Evolutionary conservation across 1,284 basidiomycete species (phyloP), one percentile per base, ranked within the genome.

Genomic region (Cystobasidium sp.): DNA sequence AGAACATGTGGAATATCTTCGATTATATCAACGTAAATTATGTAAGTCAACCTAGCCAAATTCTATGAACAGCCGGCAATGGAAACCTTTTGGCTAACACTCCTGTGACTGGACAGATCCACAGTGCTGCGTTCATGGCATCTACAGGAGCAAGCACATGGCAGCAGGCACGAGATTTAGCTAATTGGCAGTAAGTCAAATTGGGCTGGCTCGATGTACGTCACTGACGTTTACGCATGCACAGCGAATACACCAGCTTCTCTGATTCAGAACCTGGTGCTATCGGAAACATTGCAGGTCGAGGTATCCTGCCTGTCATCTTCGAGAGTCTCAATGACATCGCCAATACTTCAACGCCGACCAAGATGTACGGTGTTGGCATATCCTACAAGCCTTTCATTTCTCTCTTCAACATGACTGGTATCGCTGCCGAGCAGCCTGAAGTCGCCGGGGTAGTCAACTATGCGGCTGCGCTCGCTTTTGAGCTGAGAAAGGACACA

Each of bases 351-450:
- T 88, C 86, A 70, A 88, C 91, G 82, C 89, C 90, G 52, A 87
- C 93, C 69, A 89, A 91, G 79, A 86, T 93, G 83, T 85, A 89
- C 81, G 83, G 91, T 76, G 85, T 92, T 79, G 78, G 75, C 81
- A 89, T 89, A 24, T 90, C 90, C 77, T 94, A 94, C 85, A 92
- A 94, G 82, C 90, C 92, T 41, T 91, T 94, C 87, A 89, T 94
- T 79, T 92, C 91, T 16, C 86, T 94, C 81, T 90, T 94, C 87
- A 88, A 89, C 81, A 87, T 92, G 83, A 88, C 89, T 12, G 88
- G 88, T 67, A 82, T 83, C 8, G 81, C 84, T 0, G 66, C 80
- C 41, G 77, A 78, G 8, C 79, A 82, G 75, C 82, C 83, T 0
- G 78, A 79, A 44, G 76, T 85, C 41, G 75, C 84, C 55, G 88